Conservation (phyloP, 345 rosid species). For the Syzygium aqueum region DNA sequence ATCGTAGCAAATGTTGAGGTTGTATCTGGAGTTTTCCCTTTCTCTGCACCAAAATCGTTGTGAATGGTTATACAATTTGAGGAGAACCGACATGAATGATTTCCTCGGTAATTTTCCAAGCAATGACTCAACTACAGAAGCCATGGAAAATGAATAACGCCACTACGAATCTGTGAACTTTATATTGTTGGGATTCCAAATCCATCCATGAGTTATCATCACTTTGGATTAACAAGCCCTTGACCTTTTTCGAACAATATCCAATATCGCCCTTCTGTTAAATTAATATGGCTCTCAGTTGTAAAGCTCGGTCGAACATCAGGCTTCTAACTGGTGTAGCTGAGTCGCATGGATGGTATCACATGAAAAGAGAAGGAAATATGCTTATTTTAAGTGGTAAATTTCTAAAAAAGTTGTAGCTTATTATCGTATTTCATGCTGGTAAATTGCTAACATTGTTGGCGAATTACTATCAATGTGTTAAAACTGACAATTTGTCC, state of each 20-base stretch:
- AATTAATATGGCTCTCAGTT: background rate
- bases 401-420: too few relatives aligned
- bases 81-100: background rate
- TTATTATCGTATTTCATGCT: too few relatives aligned
- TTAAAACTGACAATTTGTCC: too few relatives aligned
- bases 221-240: background rate
- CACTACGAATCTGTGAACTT: background rate
- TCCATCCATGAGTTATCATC: background rate
- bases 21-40: background rate
- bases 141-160: background rate
- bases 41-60: background rate
- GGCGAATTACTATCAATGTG: too few relatives aligned
- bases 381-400: background rate
- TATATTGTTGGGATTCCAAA: background rate
- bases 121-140: background rate
- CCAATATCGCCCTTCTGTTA: background rate
- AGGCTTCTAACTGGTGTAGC: background rate
- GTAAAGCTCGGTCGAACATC: background rate
- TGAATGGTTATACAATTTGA: background rate
- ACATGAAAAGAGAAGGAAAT: background rate
- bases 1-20: background rate
- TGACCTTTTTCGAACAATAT: background rate
- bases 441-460: too few relatives aligned
- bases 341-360: background rate
- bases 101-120: background rate